phyloP scores from a whole-genome alignment of 1,284 basidiomycete genomes.

The Apiotrichum porosum region DNA sequence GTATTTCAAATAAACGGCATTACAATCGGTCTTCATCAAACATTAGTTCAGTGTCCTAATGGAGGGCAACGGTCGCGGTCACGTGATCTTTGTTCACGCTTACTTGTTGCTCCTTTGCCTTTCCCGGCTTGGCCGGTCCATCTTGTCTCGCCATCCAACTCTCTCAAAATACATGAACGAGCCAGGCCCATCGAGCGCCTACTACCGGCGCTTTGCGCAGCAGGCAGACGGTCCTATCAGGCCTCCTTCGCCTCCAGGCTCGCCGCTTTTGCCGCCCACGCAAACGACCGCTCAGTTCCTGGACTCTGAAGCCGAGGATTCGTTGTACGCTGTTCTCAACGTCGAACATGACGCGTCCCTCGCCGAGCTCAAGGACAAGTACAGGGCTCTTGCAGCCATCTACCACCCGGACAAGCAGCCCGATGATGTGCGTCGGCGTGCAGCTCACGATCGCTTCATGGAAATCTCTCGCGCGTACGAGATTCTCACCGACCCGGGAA shows the following conservation, averaged over 20 bases:
- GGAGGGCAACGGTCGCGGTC: no score
- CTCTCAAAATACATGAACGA: conserved; percentile 31
- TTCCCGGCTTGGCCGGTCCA: no score
- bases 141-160: no score
- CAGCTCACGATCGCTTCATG: conserved; percentile 38
- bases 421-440: conserved; percentile 31
- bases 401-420: conserved; percentile 56
- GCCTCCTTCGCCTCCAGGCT: conserved; percentile 24
- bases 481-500: conserved; percentile 50
- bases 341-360: conserved; percentile 33
- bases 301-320: conserved; percentile 7
- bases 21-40: no score
- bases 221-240: conserved; percentile 33
- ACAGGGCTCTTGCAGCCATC: conserved; percentile 44
- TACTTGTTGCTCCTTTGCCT: no score
- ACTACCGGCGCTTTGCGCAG: conserved; percentile 33
- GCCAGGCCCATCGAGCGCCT: conserved; percentile 42
- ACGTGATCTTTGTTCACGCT: no score
- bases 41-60: no score
- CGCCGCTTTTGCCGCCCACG: conserved; percentile 22
- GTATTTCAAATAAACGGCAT: no score
- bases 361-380: conserved; percentile 40
- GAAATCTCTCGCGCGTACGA: conserved; percentile 47
- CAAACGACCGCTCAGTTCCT: conserved; percentile 8
- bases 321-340: conserved; percentile 44